These are phyloP conservation scores for Botrytis aclada DNA, from an alignment of 2,329 filamentous ascomycete genomes.

Conservation along the genomic window DNA sequence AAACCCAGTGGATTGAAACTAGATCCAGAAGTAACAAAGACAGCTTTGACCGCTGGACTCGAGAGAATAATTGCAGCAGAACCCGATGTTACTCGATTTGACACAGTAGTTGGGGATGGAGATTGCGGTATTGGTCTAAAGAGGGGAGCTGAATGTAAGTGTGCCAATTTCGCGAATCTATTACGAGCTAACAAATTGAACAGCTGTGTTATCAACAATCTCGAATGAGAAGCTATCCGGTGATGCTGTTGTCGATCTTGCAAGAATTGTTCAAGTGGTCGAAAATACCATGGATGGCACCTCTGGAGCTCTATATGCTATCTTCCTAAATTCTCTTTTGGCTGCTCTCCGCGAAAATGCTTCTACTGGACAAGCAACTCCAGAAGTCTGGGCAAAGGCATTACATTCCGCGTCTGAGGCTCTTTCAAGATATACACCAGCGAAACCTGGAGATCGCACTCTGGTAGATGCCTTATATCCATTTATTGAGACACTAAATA, in stretches of 20 bases:
- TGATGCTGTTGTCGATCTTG: slow-evolving; percentile 58
- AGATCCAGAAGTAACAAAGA: slow-evolving; percentile 44
- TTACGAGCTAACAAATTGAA: slow-evolving; percentile 21
- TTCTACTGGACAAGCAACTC: slow-evolving; percentile 40
- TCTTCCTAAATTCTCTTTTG: slow-evolving; percentile 70
- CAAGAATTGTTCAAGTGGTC: slow-evolving; percentile 59
- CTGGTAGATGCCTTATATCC: slow-evolving; percentile 86
- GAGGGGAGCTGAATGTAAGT: slow-evolving; percentile 59
- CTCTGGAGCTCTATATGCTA: slow-evolving; percentile 72
- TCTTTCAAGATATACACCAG: slow-evolving; percentile 82
- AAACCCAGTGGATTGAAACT: slow-evolving; percentile 37
- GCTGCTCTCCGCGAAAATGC: slow-evolving; percentile 42
- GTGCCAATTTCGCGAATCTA: background rate
- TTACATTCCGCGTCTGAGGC: slow-evolving; percentile 68
- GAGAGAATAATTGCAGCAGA: slow-evolving; percentile 60
- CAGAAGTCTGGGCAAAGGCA: slow-evolving; percentile 57
- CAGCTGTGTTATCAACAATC: slow-evolving; percentile 46
- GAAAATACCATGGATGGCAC: slow-evolving; percentile 73
- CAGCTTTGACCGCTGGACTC: slow-evolving; percentile 53
- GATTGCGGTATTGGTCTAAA: slow-evolving; percentile 69
- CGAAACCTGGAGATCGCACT: slow-evolving; percentile 83
- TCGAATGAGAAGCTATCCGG: slow-evolving; percentile 45
- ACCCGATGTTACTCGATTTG: slow-evolving; percentile 62
- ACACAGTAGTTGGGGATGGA: slow-evolving; percentile 69
- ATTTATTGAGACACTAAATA: slow-evolving; percentile 70